Evolutionary conservation across 495 filamentous ascomycete genomes (phyloP).

Genomic region (Glonium stellatum): DNA sequence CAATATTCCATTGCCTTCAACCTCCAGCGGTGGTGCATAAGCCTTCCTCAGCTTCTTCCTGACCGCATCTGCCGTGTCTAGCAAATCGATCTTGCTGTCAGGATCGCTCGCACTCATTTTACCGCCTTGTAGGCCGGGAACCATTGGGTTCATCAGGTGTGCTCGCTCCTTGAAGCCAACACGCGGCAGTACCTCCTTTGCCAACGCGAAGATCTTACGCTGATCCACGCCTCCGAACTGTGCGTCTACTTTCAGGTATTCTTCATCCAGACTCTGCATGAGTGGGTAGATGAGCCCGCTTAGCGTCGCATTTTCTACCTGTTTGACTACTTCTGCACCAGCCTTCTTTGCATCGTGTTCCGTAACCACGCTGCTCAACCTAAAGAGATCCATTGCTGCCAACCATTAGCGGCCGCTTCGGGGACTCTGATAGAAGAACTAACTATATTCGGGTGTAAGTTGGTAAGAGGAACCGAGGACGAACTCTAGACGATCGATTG

Average conservation of each 20-base stretch:
- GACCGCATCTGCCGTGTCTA: slow-evolving; percentile 67
- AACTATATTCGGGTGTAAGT: slow-evolving; percentile 49
- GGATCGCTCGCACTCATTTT: slow-evolving; percentile 57
- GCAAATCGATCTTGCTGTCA: slow-evolving; percentile 84
- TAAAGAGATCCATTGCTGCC: slow-evolving; percentile 60
- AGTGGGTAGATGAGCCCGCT: slow-evolving; percentile 79
- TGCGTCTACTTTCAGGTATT: slow-evolving; percentile 77
- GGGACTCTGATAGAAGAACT: too few species aligned
- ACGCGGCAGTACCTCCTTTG: slow-evolving; percentile 66
- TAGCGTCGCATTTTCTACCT: slow-evolving; percentile 65
- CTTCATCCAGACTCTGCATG: slow-evolving; percentile 81
- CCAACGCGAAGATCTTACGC: slow-evolving; percentile 79
- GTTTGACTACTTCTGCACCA: slow-evolving; percentile 90
- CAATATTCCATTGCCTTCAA: slow-evolving; percentile 80
- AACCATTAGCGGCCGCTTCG: too few species aligned
- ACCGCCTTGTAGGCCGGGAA: slow-evolving; percentile 73
- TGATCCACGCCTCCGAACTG: slow-evolving; percentile 79
- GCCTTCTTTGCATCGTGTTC: slow-evolving; percentile 70
- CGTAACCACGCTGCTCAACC: slow-evolving; percentile 34
- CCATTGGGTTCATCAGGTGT: slow-evolving; percentile 87
- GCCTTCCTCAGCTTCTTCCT: slow-evolving; percentile 79
- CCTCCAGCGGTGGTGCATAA: slow-evolving; percentile 60
- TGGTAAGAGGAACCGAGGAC: slow-evolving; percentile 84
- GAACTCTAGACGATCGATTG: slow-evolving; percentile 73
- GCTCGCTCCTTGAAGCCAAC: slow-evolving; percentile 64